These are phyloP conservation scores for Cryptomeria japonica DNA, from an alignment of 75 land plant species.

Conservation along the genomic window DNA sequence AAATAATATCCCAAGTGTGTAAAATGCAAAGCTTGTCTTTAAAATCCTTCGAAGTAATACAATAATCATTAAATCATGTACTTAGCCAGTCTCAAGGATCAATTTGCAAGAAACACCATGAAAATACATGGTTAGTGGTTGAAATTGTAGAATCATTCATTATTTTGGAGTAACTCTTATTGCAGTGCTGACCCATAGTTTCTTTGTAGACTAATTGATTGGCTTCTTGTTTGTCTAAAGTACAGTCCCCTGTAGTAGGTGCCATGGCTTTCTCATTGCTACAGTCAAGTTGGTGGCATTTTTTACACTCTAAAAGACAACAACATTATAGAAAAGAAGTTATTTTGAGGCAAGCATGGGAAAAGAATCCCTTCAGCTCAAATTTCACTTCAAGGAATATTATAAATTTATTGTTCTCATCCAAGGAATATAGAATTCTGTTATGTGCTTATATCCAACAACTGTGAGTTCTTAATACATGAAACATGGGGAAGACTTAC, in stretches of 20 bases:
- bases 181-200: constrained; percentile 9
- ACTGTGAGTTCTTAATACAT: neutral
- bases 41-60: neutral
- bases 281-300: constrained; percentile 41
- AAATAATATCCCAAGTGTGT: too few species aligned
- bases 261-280: constrained; percentile 33
- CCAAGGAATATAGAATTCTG: neutral
- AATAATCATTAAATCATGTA: neutral
- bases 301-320: constrained; percentile 38
- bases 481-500: neutral
- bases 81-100: neutral
- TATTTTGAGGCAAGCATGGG: neutral
- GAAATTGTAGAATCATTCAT: constrained; percentile 87
- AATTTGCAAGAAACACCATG: constrained; percentile 47
- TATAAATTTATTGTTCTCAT: neutral
- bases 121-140: constrained; percentile 79
- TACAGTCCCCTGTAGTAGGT: constrained; percentile 35
- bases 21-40: neutral
- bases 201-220: neutral
- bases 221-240: constrained; percentile 42
- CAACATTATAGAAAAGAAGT: neutral
- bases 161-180: constrained; percentile 50
- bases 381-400: neutral
- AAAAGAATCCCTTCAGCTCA: neutral
- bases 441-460: neutral